These are phyloP conservation scores for Colletotrichum graminicola DNA, from an alignment of 2,329 filamentous ascomycete species.

Conservation along the genomic window DNA sequence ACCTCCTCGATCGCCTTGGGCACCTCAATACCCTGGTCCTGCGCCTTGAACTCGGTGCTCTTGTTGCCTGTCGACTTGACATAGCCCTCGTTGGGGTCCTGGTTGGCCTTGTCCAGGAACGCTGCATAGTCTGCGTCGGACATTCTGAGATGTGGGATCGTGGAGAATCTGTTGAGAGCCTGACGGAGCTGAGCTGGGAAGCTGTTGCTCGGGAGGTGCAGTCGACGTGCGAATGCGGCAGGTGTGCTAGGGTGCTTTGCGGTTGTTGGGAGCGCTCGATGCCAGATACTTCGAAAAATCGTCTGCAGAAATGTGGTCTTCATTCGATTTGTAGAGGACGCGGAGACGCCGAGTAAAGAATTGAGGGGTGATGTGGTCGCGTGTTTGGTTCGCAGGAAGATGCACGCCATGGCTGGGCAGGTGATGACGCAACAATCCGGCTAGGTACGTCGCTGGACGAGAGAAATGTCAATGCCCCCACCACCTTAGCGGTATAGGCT, in stretches of 20 bases:
- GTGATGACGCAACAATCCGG: conserved; percentile 37
- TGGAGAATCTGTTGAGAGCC: conserved; percentile 40
- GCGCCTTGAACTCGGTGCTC: conserved; percentile 61
- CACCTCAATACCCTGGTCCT: conserved; percentile 67
- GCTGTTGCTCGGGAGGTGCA: not conserved
- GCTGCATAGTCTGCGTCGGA: conserved; percentile 86
- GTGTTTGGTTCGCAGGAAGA: conserved; percentile 16
- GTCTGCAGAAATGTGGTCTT: not conserved
- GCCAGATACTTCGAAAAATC: conserved; percentile 15
- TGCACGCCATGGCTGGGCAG: conserved; percentile 32
- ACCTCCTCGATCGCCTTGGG: conserved; percentile 68
- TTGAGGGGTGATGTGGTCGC: conserved; percentile 9
- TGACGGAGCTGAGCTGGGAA: conserved; percentile 17
- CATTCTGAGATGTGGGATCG: conserved; percentile 60
- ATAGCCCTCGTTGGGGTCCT: conserved; percentile 75
- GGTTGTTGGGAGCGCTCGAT: conserved; percentile 3
- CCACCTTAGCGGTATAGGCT: conserved; percentile 11
- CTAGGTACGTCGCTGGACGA: conserved; percentile 16
- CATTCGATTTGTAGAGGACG: conserved; percentile 13
- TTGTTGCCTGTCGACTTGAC: conserved; percentile 47
- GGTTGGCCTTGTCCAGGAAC: conserved; percentile 90
- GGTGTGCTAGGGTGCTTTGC: not conserved
- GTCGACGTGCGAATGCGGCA: not conserved
- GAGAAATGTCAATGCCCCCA: conserved; percentile 18
- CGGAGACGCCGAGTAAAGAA: not conserved